Evolutionary conservation across 108 stramenopile genomes (phyloP).

Genomic region (Chaetoceros muelleri): DNA sequence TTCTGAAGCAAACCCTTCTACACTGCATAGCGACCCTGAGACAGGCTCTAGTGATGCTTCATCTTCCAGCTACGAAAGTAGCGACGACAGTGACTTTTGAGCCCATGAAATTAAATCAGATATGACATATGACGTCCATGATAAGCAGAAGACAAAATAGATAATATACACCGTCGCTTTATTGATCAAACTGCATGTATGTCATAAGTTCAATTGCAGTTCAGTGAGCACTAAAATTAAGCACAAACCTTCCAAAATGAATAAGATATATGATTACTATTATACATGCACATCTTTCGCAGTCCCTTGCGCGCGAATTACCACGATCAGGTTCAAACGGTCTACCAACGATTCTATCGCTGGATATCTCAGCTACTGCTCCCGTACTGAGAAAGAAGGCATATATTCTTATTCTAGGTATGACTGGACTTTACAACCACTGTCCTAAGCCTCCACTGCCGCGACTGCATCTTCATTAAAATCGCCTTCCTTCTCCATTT

Average conservation of each 20-base stretch:
- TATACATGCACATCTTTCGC: not conserved
- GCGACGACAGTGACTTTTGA: not conserved
- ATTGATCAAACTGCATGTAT: no score
- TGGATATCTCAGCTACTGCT: constrained; percentile 1
- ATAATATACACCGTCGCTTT: no score
- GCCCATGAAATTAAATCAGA: not conserved
- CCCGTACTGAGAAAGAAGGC: constrained; percentile 3
- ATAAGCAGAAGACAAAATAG: no score
- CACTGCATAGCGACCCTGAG: no score
- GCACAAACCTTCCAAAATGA: no score
- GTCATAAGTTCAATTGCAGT: no score
- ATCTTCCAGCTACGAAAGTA: not conserved
- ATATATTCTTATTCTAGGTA: no score
- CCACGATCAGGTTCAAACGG: constrained; percentile 71
- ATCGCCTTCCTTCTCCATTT: constrained; percentile 6
- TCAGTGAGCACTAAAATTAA: no score
- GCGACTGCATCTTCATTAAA: constrained; percentile 8
- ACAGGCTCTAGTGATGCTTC: not conserved
- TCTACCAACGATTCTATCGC: constrained; percentile 8
- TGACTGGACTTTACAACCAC: not conserved
- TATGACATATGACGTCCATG: no score
- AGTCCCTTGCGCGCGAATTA: constrained; percentile 62
- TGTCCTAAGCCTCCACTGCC: constrained; percentile 7
- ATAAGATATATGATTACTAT: not conserved
- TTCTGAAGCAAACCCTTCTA: no score